These are phyloP conservation scores for Fraxinus cuspidata DNA, from an alignment of 257 asterid genomes.

Conservation along the genomic window DNA sequence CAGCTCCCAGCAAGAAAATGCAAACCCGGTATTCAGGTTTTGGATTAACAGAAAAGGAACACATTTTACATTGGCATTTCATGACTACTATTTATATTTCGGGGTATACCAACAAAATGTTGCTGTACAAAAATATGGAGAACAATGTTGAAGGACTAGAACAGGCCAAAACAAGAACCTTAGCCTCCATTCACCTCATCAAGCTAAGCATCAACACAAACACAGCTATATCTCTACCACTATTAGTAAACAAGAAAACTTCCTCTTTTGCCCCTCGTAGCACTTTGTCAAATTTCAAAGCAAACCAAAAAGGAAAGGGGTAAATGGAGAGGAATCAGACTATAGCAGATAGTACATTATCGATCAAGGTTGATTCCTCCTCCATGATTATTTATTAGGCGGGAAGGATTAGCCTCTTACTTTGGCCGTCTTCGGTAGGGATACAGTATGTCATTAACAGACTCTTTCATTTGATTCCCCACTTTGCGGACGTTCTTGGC, in stretches of 20 bases:
- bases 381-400: conserved; percentile 24
- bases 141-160: neutral
- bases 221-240: neutral
- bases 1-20: neutral
- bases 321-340: neutral
- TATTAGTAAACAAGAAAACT: neutral
- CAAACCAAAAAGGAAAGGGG: neutral
- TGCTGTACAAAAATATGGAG: neutral
- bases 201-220: neutral
- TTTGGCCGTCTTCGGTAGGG: conserved; percentile 71
- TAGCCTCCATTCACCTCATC: neutral
- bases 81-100: neutral
- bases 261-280: neutral
- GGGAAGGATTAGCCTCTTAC: conserved; percentile 30
- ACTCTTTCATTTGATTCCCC: conserved; percentile 70
- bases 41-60: neutral
- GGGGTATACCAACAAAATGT: neutral
- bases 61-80: neutral
- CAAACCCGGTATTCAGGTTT: neutral
- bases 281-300: neutral
- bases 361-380: conserved; percentile 13
- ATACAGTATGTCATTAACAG: conserved; percentile 55
- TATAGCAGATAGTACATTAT: neutral
- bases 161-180: neutral
- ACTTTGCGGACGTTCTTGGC: conserved; percentile 66